Evolutionary conservation across 306 rosid species (phyloP).

Genomic region (Castanea crenata): DNA sequence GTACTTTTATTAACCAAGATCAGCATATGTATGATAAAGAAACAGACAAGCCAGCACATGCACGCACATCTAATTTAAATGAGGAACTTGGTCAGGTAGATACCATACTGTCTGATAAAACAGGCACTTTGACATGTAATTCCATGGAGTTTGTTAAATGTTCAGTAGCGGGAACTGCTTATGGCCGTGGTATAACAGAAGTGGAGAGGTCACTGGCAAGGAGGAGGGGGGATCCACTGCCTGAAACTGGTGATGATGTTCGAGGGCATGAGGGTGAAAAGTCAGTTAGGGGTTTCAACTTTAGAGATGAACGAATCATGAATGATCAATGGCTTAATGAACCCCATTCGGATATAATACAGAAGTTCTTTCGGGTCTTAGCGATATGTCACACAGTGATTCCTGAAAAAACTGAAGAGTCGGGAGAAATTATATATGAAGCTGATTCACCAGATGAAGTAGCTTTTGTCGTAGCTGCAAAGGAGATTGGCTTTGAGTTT

Average conservation of each 20-base stretch:
- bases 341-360: conserved; percentile 56
- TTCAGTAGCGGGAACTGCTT: conserved; percentile 66
- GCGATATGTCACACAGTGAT: conserved; percentile 84
- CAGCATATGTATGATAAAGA: conserved; percentile 77
- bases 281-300: conserved; percentile 72
- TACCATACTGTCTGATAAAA: conserved; percentile 80
- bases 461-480: conserved; percentile 88
- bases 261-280: conserved; percentile 19
- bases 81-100: conserved; percentile 93
- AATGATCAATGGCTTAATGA: conserved; percentile 73
- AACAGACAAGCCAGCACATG: conserved; percentile 71
- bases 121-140: conserved; percentile 92
- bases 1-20: conserved; percentile 80
- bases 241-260: conserved; percentile 35
- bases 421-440: conserved; percentile 64
- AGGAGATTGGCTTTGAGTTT: conserved; percentile 85
- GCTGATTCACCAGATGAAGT: conserved; percentile 97
- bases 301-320: conserved; percentile 69
- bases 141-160: conserved; percentile 93
- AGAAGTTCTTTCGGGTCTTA: conserved; percentile 65
- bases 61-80: conserved; percentile 83
- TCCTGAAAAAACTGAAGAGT: conserved; percentile 47
- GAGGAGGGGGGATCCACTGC: conserved; percentile 27
- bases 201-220: conserved; percentile 67
- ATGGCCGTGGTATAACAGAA: conserved; percentile 79